Percentiles rank a stretch among this genome's conserved stretches.
These are phyloP conservation scores for Termitomyces sp. DNA, from an alignment of 768 basidiomycete species.

Conservation along the genomic window DNA sequence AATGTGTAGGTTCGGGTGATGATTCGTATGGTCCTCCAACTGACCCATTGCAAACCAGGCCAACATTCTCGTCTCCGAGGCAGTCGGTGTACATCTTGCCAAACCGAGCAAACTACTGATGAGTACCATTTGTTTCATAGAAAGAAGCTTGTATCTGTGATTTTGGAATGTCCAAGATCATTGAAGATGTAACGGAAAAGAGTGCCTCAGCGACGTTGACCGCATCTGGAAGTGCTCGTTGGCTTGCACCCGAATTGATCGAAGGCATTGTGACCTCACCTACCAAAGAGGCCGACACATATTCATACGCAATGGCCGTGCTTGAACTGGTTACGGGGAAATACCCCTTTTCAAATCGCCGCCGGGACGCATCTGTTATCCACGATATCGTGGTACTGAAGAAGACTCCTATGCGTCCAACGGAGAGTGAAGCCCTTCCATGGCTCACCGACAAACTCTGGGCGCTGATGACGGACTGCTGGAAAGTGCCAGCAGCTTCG, in stretches of 20 bases:
- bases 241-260: constrained; percentile 58
- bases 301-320: constrained; percentile 56
- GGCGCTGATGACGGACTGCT: constrained; percentile 40
- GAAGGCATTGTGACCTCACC: constrained; percentile 34
- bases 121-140: constrained; percentile 20
- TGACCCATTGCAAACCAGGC: constrained; percentile 7
- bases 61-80: constrained; percentile 52
- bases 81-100: constrained; percentile 23
- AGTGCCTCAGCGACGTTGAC: constrained; percentile 41
- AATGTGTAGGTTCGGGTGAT: constrained; percentile 42
- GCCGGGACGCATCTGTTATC: constrained; percentile 45
- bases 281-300: constrained; percentile 45
- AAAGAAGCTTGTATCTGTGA: constrained; percentile 53
- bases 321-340: constrained; percentile 52
- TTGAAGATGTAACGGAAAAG: constrained; percentile 51
- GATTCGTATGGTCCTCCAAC: not conserved
- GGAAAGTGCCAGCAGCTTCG: constrained; percentile 29
- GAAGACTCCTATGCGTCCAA: constrained; percentile 38
- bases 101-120: not conserved
- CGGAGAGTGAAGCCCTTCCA: constrained; percentile 19
- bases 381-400: constrained; percentile 32
- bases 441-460: constrained; percentile 46
- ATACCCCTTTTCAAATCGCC: constrained; percentile 44
- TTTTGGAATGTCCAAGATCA: constrained; percentile 58
- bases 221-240: constrained; percentile 43